phyloP scores from a whole-genome alignment of 345 rosid genomes.

The Gossypium arboreum region DNA sequence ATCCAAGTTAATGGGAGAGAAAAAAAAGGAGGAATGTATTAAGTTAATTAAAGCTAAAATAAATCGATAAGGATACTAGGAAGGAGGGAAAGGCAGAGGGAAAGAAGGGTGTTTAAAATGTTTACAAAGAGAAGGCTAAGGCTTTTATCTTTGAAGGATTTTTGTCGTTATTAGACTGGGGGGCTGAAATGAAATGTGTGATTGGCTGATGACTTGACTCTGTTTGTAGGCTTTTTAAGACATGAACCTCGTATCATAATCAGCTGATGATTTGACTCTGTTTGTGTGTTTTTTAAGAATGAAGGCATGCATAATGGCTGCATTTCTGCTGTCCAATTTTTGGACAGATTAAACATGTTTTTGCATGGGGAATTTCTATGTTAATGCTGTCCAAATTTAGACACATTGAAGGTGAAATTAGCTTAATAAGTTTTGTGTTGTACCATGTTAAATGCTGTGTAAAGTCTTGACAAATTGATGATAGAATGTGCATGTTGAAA shows the following conservation, averaged over 20 bases:
- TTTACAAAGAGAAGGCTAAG: slow-evolving; percentile 44
- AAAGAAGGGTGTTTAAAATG: slow-evolving; percentile 57
- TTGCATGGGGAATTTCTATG: no score
- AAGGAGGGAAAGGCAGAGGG: slow-evolving; percentile 1
- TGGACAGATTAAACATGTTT: no score
- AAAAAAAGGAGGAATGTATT: not conserved
- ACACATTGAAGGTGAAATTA: no score
- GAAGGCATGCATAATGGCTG: no score
- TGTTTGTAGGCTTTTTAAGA: slow-evolving; percentile 1
- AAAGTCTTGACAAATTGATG: no score
- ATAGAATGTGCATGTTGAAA: no score
- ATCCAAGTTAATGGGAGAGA: not conserved
- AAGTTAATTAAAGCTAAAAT: not conserved
- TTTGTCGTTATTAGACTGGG: slow-evolving; percentile 31
- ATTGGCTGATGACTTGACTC: slow-evolving; percentile 44
- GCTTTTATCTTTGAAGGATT: slow-evolving; percentile 44
- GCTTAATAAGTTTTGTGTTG: no score
- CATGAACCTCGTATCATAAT: slow-evolving; percentile 17
- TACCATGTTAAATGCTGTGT: no score
- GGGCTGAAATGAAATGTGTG: slow-evolving; percentile 29
- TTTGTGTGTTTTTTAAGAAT: no score
- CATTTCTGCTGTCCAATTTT: no score
- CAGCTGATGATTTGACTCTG: not conserved
- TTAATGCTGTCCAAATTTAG: no score
- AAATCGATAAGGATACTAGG: not conserved